Base-by-base conservation (phyloP, 208 protist genomes). In the Acanthamoeba polyphaga region DNA sequence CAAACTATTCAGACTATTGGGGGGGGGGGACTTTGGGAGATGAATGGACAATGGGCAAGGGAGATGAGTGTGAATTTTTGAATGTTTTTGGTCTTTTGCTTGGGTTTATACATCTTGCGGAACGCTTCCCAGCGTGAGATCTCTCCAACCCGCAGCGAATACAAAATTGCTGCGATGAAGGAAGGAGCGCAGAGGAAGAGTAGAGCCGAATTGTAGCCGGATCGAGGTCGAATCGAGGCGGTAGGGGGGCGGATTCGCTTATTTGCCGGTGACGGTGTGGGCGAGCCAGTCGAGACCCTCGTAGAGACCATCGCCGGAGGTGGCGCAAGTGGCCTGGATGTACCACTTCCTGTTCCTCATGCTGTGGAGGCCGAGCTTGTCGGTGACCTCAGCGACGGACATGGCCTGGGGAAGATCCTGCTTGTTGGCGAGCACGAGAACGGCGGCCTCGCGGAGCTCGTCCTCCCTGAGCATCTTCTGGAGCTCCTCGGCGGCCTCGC, bases 361-460 rank as follows among this genome's bases (percentile, higher is more conserved):
- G 58, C 32, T 34, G 53, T 70, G 84, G 34, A 91, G 84, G 53
- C 84, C 84, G 58, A 91, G 53, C 58, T 72, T 62, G 58, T 91
- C 84, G 43, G 62, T 91, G 58, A 91, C 84, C 84, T 70, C 84
- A 43, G 53, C 58, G 53, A 70, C 58, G 29, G 53, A 51, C 58
- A 91, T 91, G 34, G 84, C 84, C 38, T 70, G 29, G 29, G 53
- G 58, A 38, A 91, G 62, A 93, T 78, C 98, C 66, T 98, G 98
- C 95, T 98, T 98, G 96, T 98, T 98, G 43, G 97, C 97, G 85
- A 98, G 98, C 6, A 98, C 97, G 9, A 98, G 96, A 12, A 98
- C 49, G n/a, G 66, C 62, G n/a, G 88, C 88, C 29, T 93, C 84
- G 58, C 62, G 53, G 84, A 91, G 84, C 84, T 91, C 84, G 38